A percentile compares a stretch with the other conserved stretches of the same genome.
Evolutionary conservation across 2,329 filamentous ascomycete species (phyloP).

Genomic region (Didymella pinodella): DNA sequence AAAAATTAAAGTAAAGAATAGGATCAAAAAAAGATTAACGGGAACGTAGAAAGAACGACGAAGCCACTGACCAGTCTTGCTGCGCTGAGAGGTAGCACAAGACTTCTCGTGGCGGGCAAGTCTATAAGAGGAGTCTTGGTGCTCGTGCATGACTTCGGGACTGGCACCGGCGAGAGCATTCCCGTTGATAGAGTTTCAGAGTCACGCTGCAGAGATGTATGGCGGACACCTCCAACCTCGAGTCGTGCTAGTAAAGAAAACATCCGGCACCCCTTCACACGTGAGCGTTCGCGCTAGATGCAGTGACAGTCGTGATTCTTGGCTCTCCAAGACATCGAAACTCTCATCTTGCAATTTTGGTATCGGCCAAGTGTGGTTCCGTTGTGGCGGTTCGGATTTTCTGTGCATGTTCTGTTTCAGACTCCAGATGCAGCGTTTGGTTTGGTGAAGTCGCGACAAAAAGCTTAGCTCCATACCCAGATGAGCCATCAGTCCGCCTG

Average conservation of each 20-base stretch:
- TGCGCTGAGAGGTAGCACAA: slow-evolving; percentile 32
- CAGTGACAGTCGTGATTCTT: slow-evolving; percentile 17
- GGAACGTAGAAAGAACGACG: slow-evolving; percentile 38
- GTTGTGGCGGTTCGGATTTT: slow-evolving; percentile 32
- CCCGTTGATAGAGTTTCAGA: slow-evolving; percentile 33
- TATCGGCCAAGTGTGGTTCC: slow-evolving; percentile 35
- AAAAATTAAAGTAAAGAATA: slow-evolving; percentile 38
- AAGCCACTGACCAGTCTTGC: slow-evolving; percentile 44
- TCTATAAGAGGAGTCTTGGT: slow-evolving; percentile 37
- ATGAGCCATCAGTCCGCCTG: slow-evolving; percentile 2
- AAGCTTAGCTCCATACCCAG: slow-evolving; percentile 28
- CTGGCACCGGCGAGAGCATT: slow-evolving; percentile 26
- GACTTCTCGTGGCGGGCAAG: slow-evolving; percentile 23
- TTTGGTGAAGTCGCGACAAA: slow-evolving; percentile 33
- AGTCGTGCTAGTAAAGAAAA: slow-evolving; percentile 24
- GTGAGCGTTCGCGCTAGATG: slow-evolving; percentile 24
- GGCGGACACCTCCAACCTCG: slow-evolving; percentile 28
- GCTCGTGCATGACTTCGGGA: slow-evolving; percentile 18
- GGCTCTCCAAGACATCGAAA: slow-evolving; percentile 20
- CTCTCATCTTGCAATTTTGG: slow-evolving; percentile 29
- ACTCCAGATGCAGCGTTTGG: slow-evolving; percentile 34
- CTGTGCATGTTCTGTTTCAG: slow-evolving; percentile 42
- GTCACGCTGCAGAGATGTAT: slow-evolving; percentile 28
- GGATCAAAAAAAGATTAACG: slow-evolving; percentile 30
- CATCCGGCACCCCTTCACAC: slow-evolving; percentile 23